phyloP scores from a whole-genome alignment of 2,329 filamentous ascomycete species.

The Lasiodiplodia citricola region DNA sequence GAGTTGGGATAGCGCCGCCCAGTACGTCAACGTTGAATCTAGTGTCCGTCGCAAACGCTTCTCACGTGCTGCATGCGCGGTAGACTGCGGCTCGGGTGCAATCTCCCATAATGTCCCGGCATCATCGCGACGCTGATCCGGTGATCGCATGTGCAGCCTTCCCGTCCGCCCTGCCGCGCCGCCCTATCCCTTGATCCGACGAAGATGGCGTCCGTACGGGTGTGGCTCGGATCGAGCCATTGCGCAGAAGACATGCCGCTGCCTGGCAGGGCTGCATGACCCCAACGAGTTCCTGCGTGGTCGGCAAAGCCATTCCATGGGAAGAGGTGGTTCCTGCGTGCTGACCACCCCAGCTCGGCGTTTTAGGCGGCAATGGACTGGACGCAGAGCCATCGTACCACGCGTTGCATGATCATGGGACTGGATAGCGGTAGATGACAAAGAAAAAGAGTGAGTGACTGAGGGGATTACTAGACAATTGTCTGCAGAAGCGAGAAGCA shows the following conservation, averaged over 20 bases:
- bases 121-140: slow-evolving; percentile 8
- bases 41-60: slow-evolving; percentile 2
- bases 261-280: slow-evolving; percentile 20
- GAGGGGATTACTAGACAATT: background rate
- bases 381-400: background rate
- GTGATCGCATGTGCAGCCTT: slow-evolving; percentile 13
- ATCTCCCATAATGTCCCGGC: background rate
- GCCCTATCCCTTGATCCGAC: background rate
- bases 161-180: slow-evolving; percentile 5
- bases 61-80: background rate
- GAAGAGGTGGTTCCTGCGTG: slow-evolving; percentile 13
- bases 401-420: background rate
- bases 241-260: slow-evolving; percentile 9
- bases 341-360: background rate
- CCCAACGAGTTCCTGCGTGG: slow-evolving; percentile 21
- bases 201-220: slow-evolving; percentile 5
- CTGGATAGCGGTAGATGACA: background rate
- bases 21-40: background rate
- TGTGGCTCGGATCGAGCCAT: slow-evolving; percentile 12
- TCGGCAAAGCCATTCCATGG: slow-evolving; percentile 3
- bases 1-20: background rate
- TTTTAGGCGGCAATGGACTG: background rate
- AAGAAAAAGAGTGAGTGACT: background rate
- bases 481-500: background rate
- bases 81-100: background rate